Percentiles rank a stretch among this genome's conserved stretches.
phyloP scores from a whole-genome alignment of 2,329 filamentous ascomycete species.

The Beauveria bassiana region DNA sequence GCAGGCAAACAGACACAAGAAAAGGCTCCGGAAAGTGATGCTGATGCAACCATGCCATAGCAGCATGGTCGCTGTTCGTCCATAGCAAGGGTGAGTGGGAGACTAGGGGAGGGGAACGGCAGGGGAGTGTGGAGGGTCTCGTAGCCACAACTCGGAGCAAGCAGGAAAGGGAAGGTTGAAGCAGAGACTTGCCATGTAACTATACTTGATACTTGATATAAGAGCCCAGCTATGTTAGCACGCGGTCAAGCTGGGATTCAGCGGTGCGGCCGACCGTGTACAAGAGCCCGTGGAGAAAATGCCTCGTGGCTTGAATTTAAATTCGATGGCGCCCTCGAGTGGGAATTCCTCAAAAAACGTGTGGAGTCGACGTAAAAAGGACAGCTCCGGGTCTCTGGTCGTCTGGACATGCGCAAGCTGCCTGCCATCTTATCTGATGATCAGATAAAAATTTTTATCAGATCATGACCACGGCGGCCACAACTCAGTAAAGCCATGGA shows the following conservation, averaged over 20 bases:
- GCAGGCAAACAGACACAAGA: background rate
- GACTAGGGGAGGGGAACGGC: background rate
- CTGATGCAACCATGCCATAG: background rate
- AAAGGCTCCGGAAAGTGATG: background rate
- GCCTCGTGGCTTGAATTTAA: background rate
- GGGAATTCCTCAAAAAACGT: background rate
- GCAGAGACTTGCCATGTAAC: background rate
- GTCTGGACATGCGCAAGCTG: background rate
- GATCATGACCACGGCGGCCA: conserved; percentile 4
- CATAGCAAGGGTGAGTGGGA: background rate
- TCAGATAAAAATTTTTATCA: conserved; percentile 17
- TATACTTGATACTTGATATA: background rate
- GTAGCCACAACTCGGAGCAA: background rate
- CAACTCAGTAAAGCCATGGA: background rate
- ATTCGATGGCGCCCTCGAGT: background rate
- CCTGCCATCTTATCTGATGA: conserved; percentile 17
- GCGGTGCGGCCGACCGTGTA: background rate
- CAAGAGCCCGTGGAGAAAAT: background rate
- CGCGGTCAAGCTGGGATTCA: background rate
- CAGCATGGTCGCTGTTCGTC: background rate
- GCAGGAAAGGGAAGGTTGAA: background rate
- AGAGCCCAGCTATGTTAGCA: background rate
- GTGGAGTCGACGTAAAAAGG: background rate
- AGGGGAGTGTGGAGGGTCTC: background rate
- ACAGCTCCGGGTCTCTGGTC: background rate